Evolutionary conservation across 2,329 filamentous ascomycete species (phyloP).

Genomic region (Setomelanomma holmii): DNA sequence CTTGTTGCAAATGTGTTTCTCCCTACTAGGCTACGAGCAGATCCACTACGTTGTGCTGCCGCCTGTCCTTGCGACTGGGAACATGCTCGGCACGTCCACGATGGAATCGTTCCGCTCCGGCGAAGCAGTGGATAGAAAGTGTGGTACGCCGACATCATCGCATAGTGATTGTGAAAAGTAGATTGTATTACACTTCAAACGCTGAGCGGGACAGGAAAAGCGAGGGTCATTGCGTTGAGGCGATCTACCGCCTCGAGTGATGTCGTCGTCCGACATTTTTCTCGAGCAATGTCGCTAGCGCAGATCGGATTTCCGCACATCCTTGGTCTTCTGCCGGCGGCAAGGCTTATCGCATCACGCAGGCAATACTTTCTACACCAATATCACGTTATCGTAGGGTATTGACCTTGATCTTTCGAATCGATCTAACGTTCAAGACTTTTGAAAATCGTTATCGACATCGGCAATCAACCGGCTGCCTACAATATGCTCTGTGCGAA

Average conservation of each 20-base stretch:
- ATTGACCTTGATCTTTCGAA: no score
- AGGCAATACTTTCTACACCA: no score
- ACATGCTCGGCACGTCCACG: conserved; percentile 48
- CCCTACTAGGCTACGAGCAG: conserved; percentile 2
- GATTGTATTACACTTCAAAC: not conserved
- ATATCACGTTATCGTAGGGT: no score
- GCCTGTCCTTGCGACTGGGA: conserved; percentile 32
- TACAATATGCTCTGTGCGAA: no score
- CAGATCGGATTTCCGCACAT: conserved; percentile 4
- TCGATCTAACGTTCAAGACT: no score
- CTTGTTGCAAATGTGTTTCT: conserved; percentile 21
- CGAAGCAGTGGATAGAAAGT: conserved; percentile 34
- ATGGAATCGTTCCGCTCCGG: conserved; percentile 19
- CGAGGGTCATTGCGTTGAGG: not conserved
- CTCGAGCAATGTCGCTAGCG: not conserved
- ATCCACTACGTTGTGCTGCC: conserved; percentile 18
- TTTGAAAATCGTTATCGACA: no score
- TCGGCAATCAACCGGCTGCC: no score
- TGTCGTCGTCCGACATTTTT: conserved; percentile 9
- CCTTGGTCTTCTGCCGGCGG: not conserved
- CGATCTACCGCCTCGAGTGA: not conserved
- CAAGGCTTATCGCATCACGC: not conserved
- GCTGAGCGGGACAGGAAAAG: not conserved
- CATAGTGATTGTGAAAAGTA: conserved; percentile 19
- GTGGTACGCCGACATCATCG: conserved; percentile 40